phyloP scores from a whole-genome alignment of 139 green algal species.

The Yamagishiella unicocca region DNA sequence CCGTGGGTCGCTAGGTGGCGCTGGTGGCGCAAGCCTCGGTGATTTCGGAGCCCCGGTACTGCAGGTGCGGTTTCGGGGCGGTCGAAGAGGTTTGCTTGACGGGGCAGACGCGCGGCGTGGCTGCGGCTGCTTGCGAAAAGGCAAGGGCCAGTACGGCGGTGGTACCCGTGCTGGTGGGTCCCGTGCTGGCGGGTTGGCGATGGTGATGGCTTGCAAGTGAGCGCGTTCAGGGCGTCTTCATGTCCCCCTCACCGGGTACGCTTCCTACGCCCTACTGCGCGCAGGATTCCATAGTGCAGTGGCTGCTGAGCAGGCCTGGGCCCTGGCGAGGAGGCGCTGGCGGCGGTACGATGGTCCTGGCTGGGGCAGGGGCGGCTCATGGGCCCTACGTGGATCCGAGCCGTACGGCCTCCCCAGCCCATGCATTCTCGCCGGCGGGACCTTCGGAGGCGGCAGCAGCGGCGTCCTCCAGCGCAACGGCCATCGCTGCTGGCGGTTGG shows the following conservation, averaged over 20 bases:
- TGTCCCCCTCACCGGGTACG: no score
- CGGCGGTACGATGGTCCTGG: not conserved
- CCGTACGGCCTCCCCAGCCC: not conserved
- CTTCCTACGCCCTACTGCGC: not conserved
- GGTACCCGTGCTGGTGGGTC: no score
- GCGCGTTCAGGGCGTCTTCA: no score
- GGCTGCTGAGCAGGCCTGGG: conserved; percentile 18
- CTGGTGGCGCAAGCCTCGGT: not conserved
- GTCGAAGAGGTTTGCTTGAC: no score
- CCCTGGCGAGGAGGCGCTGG: not conserved
- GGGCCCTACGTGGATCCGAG: not conserved
- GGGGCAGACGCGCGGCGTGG: no score
- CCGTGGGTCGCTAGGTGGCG: not conserved
- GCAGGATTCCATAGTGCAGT: not conserved
- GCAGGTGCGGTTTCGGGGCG: no score
- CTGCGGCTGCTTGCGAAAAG: no score
- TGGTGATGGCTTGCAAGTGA: no score
- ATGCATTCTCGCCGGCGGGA: not conserved
- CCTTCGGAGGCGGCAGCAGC: not conserved
- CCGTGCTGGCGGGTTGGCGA: no score
- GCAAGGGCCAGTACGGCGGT: no score
- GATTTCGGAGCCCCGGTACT: no score
- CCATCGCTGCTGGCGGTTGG: not conserved
- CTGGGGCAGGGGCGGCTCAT: not conserved
- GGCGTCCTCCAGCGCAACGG: not conserved